phyloP scores from a whole-genome alignment of 495 filamentous ascomycete species.

The Neurospora sp. region DNA sequence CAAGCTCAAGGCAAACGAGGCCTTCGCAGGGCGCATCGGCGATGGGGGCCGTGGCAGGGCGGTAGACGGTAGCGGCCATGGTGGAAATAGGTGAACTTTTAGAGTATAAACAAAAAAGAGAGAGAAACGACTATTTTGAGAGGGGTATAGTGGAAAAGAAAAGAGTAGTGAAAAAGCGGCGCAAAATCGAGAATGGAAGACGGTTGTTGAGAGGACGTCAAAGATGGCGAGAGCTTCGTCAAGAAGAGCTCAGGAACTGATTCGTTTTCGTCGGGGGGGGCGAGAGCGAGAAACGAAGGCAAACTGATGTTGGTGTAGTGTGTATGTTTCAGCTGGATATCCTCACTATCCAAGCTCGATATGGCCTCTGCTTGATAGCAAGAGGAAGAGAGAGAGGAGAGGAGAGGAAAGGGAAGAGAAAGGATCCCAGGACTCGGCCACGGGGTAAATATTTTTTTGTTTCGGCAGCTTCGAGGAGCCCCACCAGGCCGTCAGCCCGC shows the following conservation, averaged over 20 bases:
- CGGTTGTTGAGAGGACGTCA: not conserved
- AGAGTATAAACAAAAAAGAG: not conserved
- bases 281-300: not conserved
- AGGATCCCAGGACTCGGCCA: not conserved
- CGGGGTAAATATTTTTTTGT: not conserved
- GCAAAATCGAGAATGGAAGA: slow-evolving; percentile 1
- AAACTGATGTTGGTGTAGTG: not conserved
- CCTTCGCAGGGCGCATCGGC: slow-evolving; percentile 39
- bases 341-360: not conserved
- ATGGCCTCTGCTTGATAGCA: not conserved
- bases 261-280: slow-evolving; percentile 1
- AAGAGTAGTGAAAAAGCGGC: not conserved
- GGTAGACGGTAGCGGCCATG: slow-evolving; percentile 36
- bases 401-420: not conserved
- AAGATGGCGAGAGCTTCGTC: slow-evolving; percentile 4
- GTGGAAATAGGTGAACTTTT: slow-evolving; percentile 6
- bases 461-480: not conserved
- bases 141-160: not conserved
- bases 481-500: not conserved
- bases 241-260: not conserved
- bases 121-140: not conserved
- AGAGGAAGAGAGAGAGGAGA: not conserved
- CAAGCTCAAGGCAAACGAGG: slow-evolving; percentile 72
- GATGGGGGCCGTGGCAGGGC: slow-evolving; percentile 46
- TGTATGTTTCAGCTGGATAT: not conserved